Evolutionary conservation across 805 yeast species (phyloP), one percentile per base, ranked within the genome.

Genomic region (Maudiozyma turicensis): DNA sequence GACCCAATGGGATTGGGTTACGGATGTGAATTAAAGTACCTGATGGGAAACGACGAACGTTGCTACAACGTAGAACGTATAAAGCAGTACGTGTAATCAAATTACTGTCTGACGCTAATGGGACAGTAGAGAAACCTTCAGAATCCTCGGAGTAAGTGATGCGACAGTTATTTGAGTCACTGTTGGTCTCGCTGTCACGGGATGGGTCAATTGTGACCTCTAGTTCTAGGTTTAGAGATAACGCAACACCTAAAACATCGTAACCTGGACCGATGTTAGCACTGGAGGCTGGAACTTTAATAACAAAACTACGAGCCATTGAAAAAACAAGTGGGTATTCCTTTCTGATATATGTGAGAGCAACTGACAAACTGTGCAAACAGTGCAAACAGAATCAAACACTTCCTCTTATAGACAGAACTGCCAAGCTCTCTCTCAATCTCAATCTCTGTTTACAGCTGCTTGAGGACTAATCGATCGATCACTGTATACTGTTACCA

Each of bases 261-360:
- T 91, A 93, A 1, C 99, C 99, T 8, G 99, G 99, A 8, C 99
- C 99, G 47, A 93, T 91, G 61, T 93, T 93, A 60, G 99, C 99
- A 45, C 95, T 86, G 5, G 98, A 90, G 6, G 98, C 96, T 4
- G 99, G 99, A 14, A 91, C 93, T 48, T 78, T 80, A 57, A 87
- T 77, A 42, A 64, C 66, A 66, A 84, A 84, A 48, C 74, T 71
- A 52, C 79, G 73, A 49, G 66, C 55, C 80, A 71, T 75, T 6
- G 30, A 10, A 20, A n/a, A 44, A 32, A 10, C 9, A 4, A 20
- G 26, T 20, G 4, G 26, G 4, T 20, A 20, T 20, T 20, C 26
- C 4, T 20, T 20, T 20, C 26, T 20, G 26, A 20, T 2, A 20
- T 4, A 20, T 20, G 3, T 20, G 26, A 20, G 26, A 20, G 4